Evolutionary conservation across 2,329 filamentous ascomycete species (phyloP).

Genomic region (Tympanopsis confertula): DNA sequence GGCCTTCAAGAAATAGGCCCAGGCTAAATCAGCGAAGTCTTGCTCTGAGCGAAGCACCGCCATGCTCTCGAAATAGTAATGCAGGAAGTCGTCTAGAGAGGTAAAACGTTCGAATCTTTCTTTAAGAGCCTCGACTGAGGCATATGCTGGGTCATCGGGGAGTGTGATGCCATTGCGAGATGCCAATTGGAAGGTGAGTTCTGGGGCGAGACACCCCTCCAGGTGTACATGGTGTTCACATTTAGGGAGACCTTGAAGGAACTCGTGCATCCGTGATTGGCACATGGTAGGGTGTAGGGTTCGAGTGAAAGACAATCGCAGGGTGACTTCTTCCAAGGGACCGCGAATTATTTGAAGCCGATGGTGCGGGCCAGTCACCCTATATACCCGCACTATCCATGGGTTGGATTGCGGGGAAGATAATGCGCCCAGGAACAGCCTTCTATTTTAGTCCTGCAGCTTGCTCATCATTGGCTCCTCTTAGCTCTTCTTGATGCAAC

Average conservation of each 20-base stretch:
- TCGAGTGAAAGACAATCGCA: too few species aligned
- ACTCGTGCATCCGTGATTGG: constrained; percentile 38
- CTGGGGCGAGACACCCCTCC: constrained; percentile 62
- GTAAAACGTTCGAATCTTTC: constrained; percentile 56
- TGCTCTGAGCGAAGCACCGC: constrained; percentile 48
- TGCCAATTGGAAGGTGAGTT: constrained; percentile 60
- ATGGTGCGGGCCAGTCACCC: too few species aligned
- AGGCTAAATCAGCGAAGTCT: constrained; percentile 66
- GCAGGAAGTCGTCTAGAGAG: constrained; percentile 65
- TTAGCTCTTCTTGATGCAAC: too few species aligned
- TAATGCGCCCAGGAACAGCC: too few species aligned
- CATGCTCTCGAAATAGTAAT: constrained; percentile 71
- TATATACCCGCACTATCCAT: too few species aligned
- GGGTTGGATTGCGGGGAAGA: too few species aligned
- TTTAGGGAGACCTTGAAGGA: constrained; percentile 60
- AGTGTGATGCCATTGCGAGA: constrained; percentile 53
- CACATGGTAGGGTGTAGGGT: too few species aligned
- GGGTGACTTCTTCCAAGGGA: too few species aligned
- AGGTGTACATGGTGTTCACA: constrained; percentile 75
- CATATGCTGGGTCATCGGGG: constrained; percentile 50
- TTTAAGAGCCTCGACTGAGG: constrained; percentile 43
- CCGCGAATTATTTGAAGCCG: too few species aligned
- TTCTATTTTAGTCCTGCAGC: too few species aligned
- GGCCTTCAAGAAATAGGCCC: constrained; percentile 58
- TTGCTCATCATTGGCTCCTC: too few species aligned